Evolutionary conservation across 768 basidiomycete genomes (phyloP).

Genomic region (Mycena vitilis): DNA sequence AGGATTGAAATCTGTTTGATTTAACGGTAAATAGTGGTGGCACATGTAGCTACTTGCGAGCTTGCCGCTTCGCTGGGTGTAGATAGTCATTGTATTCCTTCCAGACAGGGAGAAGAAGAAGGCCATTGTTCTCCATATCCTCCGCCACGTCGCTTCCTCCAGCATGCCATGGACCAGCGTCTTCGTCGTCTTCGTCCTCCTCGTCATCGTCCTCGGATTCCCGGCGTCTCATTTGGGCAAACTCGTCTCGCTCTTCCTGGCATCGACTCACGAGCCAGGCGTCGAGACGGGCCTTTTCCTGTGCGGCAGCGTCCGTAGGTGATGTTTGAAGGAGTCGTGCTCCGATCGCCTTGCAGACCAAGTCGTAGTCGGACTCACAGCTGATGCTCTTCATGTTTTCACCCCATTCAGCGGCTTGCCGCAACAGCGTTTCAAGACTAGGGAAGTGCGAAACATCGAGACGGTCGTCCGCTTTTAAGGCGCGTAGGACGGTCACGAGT

Average conservation of each 20-base stretch:
- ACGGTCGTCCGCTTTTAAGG: constrained; percentile 43
- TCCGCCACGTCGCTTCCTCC: constrained; percentile 37
- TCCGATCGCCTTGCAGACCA: constrained; percentile 50
- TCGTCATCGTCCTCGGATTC: constrained; percentile 38
- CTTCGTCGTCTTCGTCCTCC: constrained; percentile 37
- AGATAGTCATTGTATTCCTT: constrained; percentile 53
- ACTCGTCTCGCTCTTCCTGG: constrained; percentile 18
- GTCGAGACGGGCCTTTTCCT: constrained; percentile 45
- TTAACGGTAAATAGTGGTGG: background rate
- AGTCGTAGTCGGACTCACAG: constrained; percentile 41
- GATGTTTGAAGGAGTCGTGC: constrained; percentile 43
- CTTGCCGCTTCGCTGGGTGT: background rate
- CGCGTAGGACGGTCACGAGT: constrained; percentile 47
- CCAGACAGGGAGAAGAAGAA: constrained; percentile 47
- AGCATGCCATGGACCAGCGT: constrained; percentile 31
- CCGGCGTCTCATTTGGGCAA: constrained; percentile 27
- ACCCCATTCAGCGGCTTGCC: constrained; percentile 42
- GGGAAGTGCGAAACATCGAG: constrained; percentile 47
- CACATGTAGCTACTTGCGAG: background rate
- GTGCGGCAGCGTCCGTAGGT: constrained; percentile 37
- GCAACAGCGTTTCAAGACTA: constrained; percentile 48
- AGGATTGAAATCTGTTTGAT: background rate
- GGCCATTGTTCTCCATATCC: constrained; percentile 40
- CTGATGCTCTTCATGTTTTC: constrained; percentile 38
- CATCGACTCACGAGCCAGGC: constrained; percentile 43